Evolutionary conservation across 192 early-diverging fungal species (phyloP).

Genomic region (Linnemannia schmuckeri): DNA sequence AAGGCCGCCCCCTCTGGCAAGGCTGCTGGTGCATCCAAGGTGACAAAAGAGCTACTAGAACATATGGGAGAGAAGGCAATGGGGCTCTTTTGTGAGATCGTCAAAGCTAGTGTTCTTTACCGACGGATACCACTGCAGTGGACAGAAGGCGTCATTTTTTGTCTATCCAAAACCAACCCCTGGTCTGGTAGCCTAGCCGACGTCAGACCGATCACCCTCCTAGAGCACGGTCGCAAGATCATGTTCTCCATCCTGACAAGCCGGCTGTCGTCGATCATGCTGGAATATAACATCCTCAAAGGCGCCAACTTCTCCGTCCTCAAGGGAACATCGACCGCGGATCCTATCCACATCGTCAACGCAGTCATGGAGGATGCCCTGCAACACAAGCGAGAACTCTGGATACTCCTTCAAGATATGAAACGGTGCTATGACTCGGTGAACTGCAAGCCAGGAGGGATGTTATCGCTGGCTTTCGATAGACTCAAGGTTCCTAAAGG

Average conservation of each 20-base stretch:
- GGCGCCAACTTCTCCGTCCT: constrained; percentile 15
- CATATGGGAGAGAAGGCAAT: background rate
- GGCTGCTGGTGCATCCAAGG: constrained; percentile 1
- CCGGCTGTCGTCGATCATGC: background rate
- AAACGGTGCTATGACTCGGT: constrained; percentile 1
- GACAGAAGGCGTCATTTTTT: constrained; percentile 10
- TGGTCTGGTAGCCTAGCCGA: constrained; percentile 6
- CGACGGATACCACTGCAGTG: background rate
- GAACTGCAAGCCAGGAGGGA: background rate
- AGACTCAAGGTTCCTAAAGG: background rate
- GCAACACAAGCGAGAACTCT: constrained; percentile 5
- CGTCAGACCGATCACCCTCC: constrained; percentile 1
- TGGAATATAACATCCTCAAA: background rate
- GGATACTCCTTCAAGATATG: constrained; percentile 20
- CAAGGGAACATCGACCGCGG: background rate
- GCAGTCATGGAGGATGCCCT: constrained; percentile 26
- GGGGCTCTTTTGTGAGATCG: background rate
- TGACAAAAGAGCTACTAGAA: background rate
- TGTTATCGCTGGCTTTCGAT: background rate
- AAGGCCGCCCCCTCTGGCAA: background rate
- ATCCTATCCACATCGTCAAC: constrained; percentile 19
- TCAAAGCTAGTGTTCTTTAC: constrained; percentile 1
- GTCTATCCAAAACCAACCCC: constrained; percentile 1
- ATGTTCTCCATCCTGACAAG: background rate
- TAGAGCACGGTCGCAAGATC: constrained; percentile 13